A percentile compares a stretch with the other conserved stretches of the same genome.
Evolutionary conservation across 129 eudicot genomes (phyloP).

Genomic region (Artemisia argyi): DNA sequence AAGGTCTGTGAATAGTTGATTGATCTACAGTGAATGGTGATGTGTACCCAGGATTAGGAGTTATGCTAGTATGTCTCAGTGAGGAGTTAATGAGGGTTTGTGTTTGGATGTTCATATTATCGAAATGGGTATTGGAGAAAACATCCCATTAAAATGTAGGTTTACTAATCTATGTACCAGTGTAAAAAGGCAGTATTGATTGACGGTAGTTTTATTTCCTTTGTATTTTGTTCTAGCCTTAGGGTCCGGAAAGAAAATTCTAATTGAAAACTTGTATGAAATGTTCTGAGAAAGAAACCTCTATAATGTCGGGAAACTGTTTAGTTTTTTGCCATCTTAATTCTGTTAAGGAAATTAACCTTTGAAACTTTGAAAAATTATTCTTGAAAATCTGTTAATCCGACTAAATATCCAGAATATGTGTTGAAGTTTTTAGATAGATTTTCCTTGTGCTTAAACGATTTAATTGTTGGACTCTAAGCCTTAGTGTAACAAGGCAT

Average conservation of each 20-base stretch:
- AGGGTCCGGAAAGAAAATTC: neutral
- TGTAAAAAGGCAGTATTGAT: neutral
- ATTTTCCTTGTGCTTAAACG: no score
- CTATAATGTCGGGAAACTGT: neutral
- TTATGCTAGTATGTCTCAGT: neutral
- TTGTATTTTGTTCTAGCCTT: neutral
- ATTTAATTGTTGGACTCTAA: no score
- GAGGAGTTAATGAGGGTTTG: neutral
- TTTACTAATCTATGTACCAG: neutral
- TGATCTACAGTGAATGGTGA: conserved; percentile 3
- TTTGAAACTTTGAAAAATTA: neutral
- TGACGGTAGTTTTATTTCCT: neutral
- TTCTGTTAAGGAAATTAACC: neutral
- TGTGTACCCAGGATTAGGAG: conserved; percentile 2
- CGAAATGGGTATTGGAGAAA: neutral
- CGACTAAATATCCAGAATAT: no score
- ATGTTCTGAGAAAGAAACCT: neutral
- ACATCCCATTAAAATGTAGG: neutral
- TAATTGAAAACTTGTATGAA: neutral
- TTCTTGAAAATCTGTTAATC: neutral
- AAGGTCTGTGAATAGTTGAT: conserved; percentile 31
- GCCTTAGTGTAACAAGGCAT: no score
- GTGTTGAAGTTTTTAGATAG: no score
- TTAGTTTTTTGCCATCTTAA: neutral
- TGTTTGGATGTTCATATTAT: neutral